These are phyloP conservation scores for Aspergillus sergii DNA, from an alignment of 2,329 filamentous ascomycete genomes.

Conservation along the genomic window DNA sequence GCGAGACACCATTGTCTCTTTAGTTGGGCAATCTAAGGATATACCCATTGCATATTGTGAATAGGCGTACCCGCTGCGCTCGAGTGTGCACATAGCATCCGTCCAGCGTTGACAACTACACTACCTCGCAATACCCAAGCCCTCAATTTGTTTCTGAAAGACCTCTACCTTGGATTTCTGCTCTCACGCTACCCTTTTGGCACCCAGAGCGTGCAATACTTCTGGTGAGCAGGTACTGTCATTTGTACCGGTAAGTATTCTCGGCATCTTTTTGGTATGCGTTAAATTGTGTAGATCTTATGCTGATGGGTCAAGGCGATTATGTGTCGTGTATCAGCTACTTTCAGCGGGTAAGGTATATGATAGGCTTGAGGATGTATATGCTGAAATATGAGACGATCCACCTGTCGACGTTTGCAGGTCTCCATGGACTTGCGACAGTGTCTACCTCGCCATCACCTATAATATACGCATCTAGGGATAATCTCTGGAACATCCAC, in stretches of 20 bases:
- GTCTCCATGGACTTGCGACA: background rate
- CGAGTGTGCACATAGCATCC: slow-evolving; percentile 8
- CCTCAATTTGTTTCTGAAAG: slow-evolving; percentile 13
- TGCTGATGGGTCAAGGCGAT: slow-evolving; percentile 14
- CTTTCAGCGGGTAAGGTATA: slow-evolving; percentile 8
- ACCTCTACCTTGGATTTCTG: slow-evolving; percentile 13
- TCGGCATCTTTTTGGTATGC: too few species aligned
- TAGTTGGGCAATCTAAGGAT: slow-evolving; percentile 7
- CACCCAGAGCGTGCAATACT: slow-evolving; percentile 10
- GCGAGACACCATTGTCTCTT: slow-evolving; percentile 11
- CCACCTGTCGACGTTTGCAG: background rate
- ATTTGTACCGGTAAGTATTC: slow-evolving; percentile 14
- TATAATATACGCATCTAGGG: slow-evolving; percentile 5
- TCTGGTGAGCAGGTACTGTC: slow-evolving; percentile 8
- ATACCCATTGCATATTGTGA: slow-evolving; percentile 6
- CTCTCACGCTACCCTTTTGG: slow-evolving; percentile 9
- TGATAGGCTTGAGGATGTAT: slow-evolving; percentile 4
- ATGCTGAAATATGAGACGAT: background rate
- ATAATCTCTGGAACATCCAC: background rate
- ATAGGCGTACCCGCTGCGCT: slow-evolving; percentile 10
- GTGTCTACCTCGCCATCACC: background rate
- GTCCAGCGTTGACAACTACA: slow-evolving; percentile 7
- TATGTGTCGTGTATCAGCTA: slow-evolving; percentile 7
- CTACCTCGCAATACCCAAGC: slow-evolving; percentile 6
- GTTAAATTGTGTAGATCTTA: background rate